These are phyloP conservation scores for Trichoderma harzianum DNA, from an alignment of 2,329 filamentous ascomycete species.

Conservation along the genomic window DNA sequence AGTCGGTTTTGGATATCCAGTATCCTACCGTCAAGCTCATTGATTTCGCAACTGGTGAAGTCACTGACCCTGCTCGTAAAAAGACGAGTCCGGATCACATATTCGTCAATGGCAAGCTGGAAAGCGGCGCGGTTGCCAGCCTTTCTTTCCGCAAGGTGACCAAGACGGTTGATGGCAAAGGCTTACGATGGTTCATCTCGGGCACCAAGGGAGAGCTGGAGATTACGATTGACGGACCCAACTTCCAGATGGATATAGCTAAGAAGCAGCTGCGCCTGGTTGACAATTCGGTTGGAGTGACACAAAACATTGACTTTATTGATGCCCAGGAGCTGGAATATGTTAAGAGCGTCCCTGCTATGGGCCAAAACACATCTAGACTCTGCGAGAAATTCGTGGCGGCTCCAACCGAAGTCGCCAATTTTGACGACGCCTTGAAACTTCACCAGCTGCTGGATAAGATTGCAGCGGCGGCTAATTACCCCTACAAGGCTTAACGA, in stretches of 20 bases:
- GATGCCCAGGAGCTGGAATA: slow-evolving; percentile 64
- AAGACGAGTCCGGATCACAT: slow-evolving; percentile 34
- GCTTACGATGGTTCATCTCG: slow-evolving; percentile 35
- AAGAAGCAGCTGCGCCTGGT: background rate
- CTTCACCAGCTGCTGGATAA: slow-evolving; percentile 7
- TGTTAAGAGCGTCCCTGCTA: slow-evolving; percentile 72
- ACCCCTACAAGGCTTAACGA: background rate
- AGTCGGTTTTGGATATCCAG: slow-evolving; percentile 27
- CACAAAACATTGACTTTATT: slow-evolving; percentile 24
- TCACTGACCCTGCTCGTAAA: slow-evolving; percentile 23
- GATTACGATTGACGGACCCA: slow-evolving; percentile 30
- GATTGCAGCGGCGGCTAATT: slow-evolving; percentile 7
- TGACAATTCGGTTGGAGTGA: slow-evolving; percentile 24
- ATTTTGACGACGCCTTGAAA: slow-evolving; percentile 13
- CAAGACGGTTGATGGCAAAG: slow-evolving; percentile 23
- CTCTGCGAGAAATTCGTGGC: background rate
- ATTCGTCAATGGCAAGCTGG: slow-evolving; percentile 32
- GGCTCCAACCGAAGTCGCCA: background rate
- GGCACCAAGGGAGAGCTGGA: slow-evolving; percentile 35
- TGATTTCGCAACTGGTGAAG: slow-evolving; percentile 20
- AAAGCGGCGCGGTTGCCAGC: slow-evolving; percentile 29
- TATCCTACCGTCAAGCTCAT: slow-evolving; percentile 24
- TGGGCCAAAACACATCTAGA: background rate
- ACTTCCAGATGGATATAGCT: slow-evolving; percentile 29
- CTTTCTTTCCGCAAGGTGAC: slow-evolving; percentile 22